Base-by-base conservation (phyloP, 1,284 basidiomycete species). In the Trametes hirsuta region DNA sequence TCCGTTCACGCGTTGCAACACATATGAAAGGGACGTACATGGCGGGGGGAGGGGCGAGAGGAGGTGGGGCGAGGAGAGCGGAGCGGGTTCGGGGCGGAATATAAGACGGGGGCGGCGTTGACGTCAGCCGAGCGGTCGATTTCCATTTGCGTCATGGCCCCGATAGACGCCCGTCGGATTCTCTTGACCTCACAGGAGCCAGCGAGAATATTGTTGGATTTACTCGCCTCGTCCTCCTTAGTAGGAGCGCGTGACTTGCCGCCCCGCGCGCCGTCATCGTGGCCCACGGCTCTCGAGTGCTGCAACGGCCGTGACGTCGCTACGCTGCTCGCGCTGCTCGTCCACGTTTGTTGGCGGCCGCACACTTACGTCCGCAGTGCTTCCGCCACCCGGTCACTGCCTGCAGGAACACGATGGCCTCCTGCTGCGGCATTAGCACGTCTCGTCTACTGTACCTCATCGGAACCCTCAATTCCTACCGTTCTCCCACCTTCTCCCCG, bases 71-170 rank as follows among this genome's bases (percentile, higher is more conserved):
- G 48, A 44, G 34, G 61, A 37, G 47, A 44, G 54, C 24, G 30
- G 50, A 44, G 47, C 21, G 52, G 46, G 36, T 36, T 41, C 41
- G 6, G 44, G 42, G 35, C 3, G 24, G 25, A 18, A 55, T 63
- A 54, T 59, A 61, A 46, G 47, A 45, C 40, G 44, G 22, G 24
- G 35, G 45, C 12, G 21, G 18, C 25, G 8, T 2, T 61, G 64
- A 62, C 61, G 64, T 63, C 64, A 63, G 56, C 39, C 37, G 41
- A 51, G 36, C 57, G 47, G 49, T 56, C 39, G 55, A 44, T 50
- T 61, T 48, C 62, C 56, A 61, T 58, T 50, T 58, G 57, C 62
- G 62, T 64, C 62, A 64, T 48, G 11, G 47, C 14, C 2, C 59
- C 56, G 54, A 44, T 47, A 55, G 24, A 46, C 53, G 55, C 56